Evolutionary conservation across 2,329 filamentous ascomycete genomes (phyloP).

Genomic region (Bipolaris sorokiniana): DNA sequence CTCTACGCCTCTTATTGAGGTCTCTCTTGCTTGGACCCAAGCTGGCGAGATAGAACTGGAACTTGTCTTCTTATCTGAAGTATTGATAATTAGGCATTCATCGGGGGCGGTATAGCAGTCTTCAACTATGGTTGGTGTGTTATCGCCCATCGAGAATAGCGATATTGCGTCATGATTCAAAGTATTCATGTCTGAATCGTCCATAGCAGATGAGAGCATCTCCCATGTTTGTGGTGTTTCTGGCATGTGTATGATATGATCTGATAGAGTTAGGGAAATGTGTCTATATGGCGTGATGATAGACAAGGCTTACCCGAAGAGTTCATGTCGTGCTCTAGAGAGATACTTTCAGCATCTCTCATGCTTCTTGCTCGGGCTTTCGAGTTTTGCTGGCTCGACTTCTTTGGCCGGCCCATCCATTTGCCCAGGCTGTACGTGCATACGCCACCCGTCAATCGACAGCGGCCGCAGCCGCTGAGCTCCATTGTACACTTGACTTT

Average conservation of each 20-base stretch:
- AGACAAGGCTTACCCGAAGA: neutral
- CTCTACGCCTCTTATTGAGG: neutral
- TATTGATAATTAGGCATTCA: neutral
- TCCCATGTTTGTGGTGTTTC: neutral
- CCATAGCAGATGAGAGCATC: neutral
- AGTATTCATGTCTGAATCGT: neutral
- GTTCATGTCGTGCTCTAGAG: neutral
- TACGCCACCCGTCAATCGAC: neutral
- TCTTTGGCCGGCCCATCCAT: conserved; percentile 1
- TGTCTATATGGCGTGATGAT: neutral
- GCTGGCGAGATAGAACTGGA: neutral
- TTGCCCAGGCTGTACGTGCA: conserved; percentile 2
- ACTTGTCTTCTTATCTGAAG: neutral
- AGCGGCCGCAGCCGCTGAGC: neutral
- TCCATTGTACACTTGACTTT: conserved; percentile 3
- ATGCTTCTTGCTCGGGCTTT: neutral
- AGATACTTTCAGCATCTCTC: neutral
- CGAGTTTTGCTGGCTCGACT: neutral
- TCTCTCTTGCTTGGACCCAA: neutral
- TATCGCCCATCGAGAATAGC: neutral
- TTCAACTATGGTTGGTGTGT: neutral
- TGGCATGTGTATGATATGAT: neutral
- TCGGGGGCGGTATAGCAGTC: neutral
- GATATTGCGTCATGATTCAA: neutral
- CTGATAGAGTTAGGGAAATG: neutral